phyloP scores from a whole-genome alignment of 345 rosid genomes.

The Eutrema heterophyllum region DNA sequence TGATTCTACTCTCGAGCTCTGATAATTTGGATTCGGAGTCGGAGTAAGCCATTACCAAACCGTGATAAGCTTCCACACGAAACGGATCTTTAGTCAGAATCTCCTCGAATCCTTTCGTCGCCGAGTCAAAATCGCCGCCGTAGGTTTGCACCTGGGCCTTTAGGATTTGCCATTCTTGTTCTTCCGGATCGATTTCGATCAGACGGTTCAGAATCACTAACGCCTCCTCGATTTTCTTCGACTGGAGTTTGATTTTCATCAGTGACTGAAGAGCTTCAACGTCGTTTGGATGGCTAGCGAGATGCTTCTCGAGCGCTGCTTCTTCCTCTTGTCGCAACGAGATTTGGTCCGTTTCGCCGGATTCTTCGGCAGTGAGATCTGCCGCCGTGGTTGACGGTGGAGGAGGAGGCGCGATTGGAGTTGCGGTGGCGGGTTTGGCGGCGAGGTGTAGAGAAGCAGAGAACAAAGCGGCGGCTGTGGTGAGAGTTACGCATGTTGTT shows the following conservation, averaged over 20 bases:
- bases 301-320: conserved; percentile 42
- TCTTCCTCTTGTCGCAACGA: conserved; percentile 41
- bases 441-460: conserved; percentile 36
- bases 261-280: conserved; percentile 50
- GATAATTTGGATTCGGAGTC: conserved; percentile 44
- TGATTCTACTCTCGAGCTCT: conserved; percentile 52
- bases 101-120: conserved; percentile 56
- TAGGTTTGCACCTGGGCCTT: conserved; percentile 57
- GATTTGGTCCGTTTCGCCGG: not conserved
- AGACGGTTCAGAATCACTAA: conserved; percentile 55
- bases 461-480: conserved; percentile 58
- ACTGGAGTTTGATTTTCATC: conserved; percentile 63
- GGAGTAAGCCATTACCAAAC: conserved; percentile 58
- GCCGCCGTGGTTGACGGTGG: conserved; percentile 33
- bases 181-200: conserved; percentile 65
- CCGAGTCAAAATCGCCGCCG: conserved; percentile 60
- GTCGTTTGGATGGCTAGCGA: conserved; percentile 41
- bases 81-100: conserved; percentile 58
- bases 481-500: conserved; percentile 48
- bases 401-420: conserved; percentile 29
- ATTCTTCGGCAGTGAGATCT: conserved; percentile 21
- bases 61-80: conserved; percentile 84
- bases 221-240: conserved; percentile 49
- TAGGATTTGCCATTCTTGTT: conserved; percentile 65
- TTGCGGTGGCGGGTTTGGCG: conserved; percentile 47